Evolutionary conservation across 2,329 filamentous ascomycete genomes (phyloP).

Genomic region (Pseudocercospora ulei): DNA sequence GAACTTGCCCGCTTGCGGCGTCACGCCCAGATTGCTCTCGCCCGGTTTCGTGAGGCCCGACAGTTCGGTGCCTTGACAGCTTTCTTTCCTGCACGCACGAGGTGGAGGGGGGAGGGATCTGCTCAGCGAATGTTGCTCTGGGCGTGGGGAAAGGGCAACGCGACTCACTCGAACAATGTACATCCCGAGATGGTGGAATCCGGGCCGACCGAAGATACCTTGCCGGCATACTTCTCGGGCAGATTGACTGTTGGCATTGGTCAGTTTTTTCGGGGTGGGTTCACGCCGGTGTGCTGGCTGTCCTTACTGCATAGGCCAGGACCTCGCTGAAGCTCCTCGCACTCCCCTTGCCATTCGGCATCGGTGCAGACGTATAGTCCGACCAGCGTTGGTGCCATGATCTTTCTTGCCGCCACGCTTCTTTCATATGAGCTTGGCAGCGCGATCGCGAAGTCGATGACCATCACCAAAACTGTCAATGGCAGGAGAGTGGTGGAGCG

Average conservation of each 20-base stretch:
- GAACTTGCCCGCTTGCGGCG: slow-evolving; percentile 15
- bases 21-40: slow-evolving; percentile 8
- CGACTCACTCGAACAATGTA: slow-evolving; percentile 19
- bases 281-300: background rate
- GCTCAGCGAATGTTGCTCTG: background rate
- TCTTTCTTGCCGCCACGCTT: slow-evolving; percentile 11
- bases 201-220: slow-evolving; percentile 18
- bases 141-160: background rate
- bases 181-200: slow-evolving; percentile 18
- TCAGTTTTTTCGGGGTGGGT: too few relatives aligned
- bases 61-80: slow-evolving; percentile 15
- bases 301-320: slow-evolving; percentile 22
- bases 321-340: slow-evolving; percentile 15
- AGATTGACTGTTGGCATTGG: slow-evolving; percentile 16
- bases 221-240: slow-evolving; percentile 11
- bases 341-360: slow-evolving; percentile 17
- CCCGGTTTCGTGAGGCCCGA: slow-evolving; percentile 14
- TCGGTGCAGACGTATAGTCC: slow-evolving; percentile 21
- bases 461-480: slow-evolving; percentile 7
- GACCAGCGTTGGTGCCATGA: slow-evolving; percentile 18
- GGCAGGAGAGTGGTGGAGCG: slow-evolving; percentile 5
- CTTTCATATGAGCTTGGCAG: slow-evolving; percentile 6
- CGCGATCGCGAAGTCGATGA: slow-evolving; percentile 11
- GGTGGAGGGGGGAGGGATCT: too few relatives aligned
- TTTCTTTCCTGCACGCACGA: slow-evolving; percentile 10